Percentiles rank a stretch among this genome's conserved stretches.
These are phyloP conservation scores for Claviceps sorghi DNA, from an alignment of 2,329 filamentous ascomycete genomes.

Conservation along the genomic window DNA sequence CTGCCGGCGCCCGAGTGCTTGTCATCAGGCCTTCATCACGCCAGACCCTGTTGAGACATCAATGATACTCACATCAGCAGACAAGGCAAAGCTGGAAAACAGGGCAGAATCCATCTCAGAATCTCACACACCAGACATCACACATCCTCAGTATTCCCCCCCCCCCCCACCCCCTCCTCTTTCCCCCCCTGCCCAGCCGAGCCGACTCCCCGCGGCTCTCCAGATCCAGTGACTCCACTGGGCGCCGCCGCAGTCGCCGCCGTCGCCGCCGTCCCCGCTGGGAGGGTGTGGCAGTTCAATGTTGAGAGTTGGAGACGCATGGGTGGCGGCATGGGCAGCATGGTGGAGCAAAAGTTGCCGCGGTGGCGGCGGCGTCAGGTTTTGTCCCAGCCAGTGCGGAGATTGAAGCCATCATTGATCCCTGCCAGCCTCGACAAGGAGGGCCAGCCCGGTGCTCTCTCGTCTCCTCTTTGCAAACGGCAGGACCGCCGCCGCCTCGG, in stretches of 20 bases:
- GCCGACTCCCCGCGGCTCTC: neutral
- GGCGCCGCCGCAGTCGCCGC: no score
- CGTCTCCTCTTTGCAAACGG: neutral
- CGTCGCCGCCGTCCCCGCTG: no score
- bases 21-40: neutral
- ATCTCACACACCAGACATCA: neutral
- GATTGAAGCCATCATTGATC: no score
- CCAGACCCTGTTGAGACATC: conserved; percentile 1
- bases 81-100: neutral
- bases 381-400: no score
- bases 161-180: no score
- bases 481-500: conserved; percentile 4
- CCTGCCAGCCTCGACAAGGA: conserved; percentile 7
- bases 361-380: conserved; percentile 7
- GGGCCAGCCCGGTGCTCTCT: neutral
- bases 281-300: no score
- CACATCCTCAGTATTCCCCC: conserved; percentile 3
- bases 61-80: neutral
- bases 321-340: neutral
- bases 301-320: neutral
- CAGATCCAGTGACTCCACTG: no score
- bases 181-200: no score
- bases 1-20: neutral
- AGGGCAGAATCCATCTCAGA: conserved; percentile 1
- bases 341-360: conserved; percentile 5